phyloP scores from a whole-genome alignment of 805 yeast species.

The Ogataea trehalophila region DNA sequence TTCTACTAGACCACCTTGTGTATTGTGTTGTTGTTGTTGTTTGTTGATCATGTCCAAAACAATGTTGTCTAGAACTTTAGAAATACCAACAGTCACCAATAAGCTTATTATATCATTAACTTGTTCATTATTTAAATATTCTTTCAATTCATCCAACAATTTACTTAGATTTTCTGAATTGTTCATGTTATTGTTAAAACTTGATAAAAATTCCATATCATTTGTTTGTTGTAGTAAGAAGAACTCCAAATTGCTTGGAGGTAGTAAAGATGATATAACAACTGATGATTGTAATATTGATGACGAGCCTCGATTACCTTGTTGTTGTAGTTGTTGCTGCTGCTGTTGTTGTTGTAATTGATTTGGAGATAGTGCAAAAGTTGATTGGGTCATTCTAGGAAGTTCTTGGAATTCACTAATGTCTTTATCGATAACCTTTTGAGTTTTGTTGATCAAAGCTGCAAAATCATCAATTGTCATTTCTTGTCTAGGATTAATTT shows the following conservation, averaged over 20 bases:
- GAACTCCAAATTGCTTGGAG: constrained; percentile 48
- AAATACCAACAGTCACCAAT: constrained; percentile 40
- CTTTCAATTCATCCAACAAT: constrained; percentile 27
- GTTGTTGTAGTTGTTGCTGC: background rate
- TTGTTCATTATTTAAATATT: constrained; percentile 25
- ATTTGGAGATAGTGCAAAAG: background rate
- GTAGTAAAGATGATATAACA: constrained; percentile 36
- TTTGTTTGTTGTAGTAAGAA: constrained; percentile 51
- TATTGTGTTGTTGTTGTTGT: constrained; percentile 5
- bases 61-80: constrained; percentile 44
- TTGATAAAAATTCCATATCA: constrained; percentile 35
- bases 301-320: constrained; percentile 1
- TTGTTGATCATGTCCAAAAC: constrained; percentile 13
- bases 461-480: constrained; percentile 60
- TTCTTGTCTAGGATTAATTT: constrained; percentile 68
- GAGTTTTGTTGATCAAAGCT: constrained; percentile 35
- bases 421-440: constrained; percentile 21
- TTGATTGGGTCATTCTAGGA: constrained; percentile 1
- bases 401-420: constrained; percentile 4
- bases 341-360: constrained; percentile 3
- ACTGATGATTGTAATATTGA: constrained; percentile 10
- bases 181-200: constrained; percentile 21
- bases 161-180: constrained; percentile 26
- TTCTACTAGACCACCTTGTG: constrained; percentile 4
- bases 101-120: constrained; percentile 29